These are phyloP conservation scores for Passiflora organensis DNA, from an alignment of 345 rosid genomes.

Conservation along the genomic window DNA sequence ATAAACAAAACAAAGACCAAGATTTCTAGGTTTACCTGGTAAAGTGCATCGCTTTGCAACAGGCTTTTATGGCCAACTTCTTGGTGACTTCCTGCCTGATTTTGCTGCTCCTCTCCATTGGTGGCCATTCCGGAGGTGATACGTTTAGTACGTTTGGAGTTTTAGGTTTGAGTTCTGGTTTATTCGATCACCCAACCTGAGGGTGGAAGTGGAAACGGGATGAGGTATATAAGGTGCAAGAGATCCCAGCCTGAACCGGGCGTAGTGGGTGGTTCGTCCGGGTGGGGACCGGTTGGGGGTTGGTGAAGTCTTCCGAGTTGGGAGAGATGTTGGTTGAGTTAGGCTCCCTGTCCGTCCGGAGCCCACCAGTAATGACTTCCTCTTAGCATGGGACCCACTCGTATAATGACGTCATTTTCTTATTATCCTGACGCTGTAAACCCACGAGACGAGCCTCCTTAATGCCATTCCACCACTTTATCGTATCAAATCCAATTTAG, in stretches of 20 bases:
- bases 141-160: neutral
- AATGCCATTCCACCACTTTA: no score
- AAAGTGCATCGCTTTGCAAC: slow-evolving; percentile 85
- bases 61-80: slow-evolving; percentile 98
- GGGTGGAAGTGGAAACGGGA: neutral
- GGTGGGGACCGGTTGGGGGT: slow-evolving; percentile 14
- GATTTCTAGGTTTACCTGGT: slow-evolving; percentile 48
- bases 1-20: neutral
- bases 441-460: no score
- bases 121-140: slow-evolving; percentile 34
- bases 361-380: slow-evolving; percentile 1
- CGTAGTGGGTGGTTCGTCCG: slow-evolving; percentile 4
- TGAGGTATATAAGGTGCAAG: slow-evolving; percentile 2
- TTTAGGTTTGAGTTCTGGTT: neutral
- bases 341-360: neutral
- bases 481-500: no score
- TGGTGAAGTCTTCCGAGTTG: slow-evolving; percentile 14
- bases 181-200: neutral
- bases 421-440: neutral
- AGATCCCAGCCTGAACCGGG: slow-evolving; percentile 14
- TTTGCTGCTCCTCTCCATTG: slow-evolving; percentile 51
- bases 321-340: neutral
- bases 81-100: slow-evolving; percentile 55
- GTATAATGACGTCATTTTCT: neutral
- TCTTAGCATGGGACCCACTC: neutral